Conservation (phyloP, 2,329 filamentous ascomycete genomes). For the Sporothrix inflata region DNA sequence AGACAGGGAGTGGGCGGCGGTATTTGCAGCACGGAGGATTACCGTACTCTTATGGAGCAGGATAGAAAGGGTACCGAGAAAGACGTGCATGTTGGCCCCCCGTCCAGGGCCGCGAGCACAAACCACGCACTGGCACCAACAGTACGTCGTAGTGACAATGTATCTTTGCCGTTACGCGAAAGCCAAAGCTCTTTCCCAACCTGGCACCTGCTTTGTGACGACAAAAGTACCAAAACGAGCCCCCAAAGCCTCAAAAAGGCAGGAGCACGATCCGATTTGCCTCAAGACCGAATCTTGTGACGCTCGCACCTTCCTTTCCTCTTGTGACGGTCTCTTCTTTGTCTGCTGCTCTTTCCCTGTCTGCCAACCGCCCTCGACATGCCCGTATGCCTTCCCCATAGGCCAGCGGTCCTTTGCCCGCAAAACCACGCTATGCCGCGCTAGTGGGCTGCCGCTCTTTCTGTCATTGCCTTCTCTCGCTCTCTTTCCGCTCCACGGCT, state of each 20-base stretch:
- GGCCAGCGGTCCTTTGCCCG: conserved; percentile 6
- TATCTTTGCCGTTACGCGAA: not conserved
- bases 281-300: not conserved
- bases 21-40: conserved; percentile 3
- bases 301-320: not conserved
- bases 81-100: not conserved
- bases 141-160: not conserved
- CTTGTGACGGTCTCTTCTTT: not conserved
- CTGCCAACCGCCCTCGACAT: not conserved
- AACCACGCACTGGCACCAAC: conserved; percentile 2
- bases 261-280: not conserved
- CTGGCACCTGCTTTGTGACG: not conserved
- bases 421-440: conserved; percentile 2
- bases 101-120: not conserved
- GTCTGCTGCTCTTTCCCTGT: not conserved
- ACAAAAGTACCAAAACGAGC: not conserved
- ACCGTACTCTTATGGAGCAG: not conserved
- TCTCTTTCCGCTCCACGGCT: not conserved
- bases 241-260: not conserved
- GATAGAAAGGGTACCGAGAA: not conserved
- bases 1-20: not conserved
- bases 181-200: not conserved
- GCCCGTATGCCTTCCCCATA: too few species aligned
- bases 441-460: conserved; percentile 1
- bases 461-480: not conserved